A percentile compares a stretch with the other conserved stretches of the same genome.
Conservation (phyloP, 495 filamentous ascomycete genomes). For the Tuber umbilicatum region DNA sequence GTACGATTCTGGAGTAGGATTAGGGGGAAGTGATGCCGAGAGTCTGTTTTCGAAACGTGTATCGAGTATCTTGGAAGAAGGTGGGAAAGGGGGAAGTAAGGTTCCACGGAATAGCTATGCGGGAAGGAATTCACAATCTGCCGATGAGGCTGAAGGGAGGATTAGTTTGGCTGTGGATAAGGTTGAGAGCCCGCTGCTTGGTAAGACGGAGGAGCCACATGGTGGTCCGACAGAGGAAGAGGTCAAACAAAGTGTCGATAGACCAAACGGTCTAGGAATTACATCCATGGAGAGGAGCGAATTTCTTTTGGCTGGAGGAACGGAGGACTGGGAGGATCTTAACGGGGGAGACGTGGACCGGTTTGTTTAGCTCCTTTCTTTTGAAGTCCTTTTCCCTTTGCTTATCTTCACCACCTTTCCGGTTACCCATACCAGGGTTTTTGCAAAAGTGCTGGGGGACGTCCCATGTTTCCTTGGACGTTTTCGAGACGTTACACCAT, state of each 20-base stretch:
- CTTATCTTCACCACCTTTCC: not conserved
- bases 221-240: slow-evolving; percentile 22
- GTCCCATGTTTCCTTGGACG: not conserved
- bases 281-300: slow-evolving; percentile 16
- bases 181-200: not conserved
- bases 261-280: not conserved
- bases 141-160: slow-evolving; percentile 22
- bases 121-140: slow-evolving; percentile 24
- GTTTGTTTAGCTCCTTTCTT: slow-evolving; percentile 20
- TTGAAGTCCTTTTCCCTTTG: not conserved
- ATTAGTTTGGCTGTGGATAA: slow-evolving; percentile 14
- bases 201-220: slow-evolving; percentile 20
- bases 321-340: slow-evolving; percentile 93
- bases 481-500: not conserved
- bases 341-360: slow-evolving; percentile 79
- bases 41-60: slow-evolving; percentile 40
- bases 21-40: slow-evolving; percentile 28
- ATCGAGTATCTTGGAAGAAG: slow-evolving; percentile 36
- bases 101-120: slow-evolving; percentile 30
- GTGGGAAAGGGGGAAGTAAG: slow-evolving; percentile 27
- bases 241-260: slow-evolving; percentile 8
- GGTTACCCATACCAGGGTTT: not conserved
- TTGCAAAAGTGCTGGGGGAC: not conserved
- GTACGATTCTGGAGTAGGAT: slow-evolving; percentile 39
- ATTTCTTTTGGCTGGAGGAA: slow-evolving; percentile 61